phyloP scores from a whole-genome alignment of 768 basidiomycete species.

The Mycena maculata region DNA sequence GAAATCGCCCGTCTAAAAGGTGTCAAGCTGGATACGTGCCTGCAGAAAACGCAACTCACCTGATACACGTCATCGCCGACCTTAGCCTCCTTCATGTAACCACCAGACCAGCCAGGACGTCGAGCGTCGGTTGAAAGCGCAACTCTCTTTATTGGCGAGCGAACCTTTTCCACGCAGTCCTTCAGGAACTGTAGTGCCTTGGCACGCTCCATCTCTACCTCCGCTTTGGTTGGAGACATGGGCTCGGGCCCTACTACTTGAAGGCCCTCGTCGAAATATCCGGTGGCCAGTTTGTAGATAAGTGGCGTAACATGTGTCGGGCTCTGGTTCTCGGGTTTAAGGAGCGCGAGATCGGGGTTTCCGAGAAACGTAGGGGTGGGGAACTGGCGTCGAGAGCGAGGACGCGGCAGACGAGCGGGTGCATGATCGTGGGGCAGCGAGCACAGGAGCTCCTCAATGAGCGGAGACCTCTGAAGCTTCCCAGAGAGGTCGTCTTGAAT shows the following conservation, averaged over 20 bases:
- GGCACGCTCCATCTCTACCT: conserved; percentile 41
- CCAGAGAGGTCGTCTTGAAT: conserved; percentile 1
- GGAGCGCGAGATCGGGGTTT: conserved; percentile 67
- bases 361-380: conserved; percentile 42
- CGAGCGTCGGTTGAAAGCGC: conserved; percentile 40
- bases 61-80: conserved; percentile 59
- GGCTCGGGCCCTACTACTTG: conserved; percentile 63
- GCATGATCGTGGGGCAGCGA: too few relatives aligned
- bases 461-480: background rate
- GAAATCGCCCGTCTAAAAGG: conserved; percentile 69
- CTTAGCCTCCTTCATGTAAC: conserved; percentile 51
- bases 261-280: conserved; percentile 66
- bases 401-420: too few relatives aligned
- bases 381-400: conserved; percentile 18
- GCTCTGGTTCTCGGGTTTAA: conserved; percentile 64
- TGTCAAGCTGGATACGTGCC: background rate
- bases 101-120: conserved; percentile 34
- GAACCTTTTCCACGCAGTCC: conserved; percentile 35
- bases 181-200: conserved; percentile 41
- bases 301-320: conserved; percentile 73
- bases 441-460: conserved; percentile 30
- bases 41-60: conserved; percentile 43
- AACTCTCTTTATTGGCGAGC: conserved; percentile 37
- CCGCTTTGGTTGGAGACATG: conserved; percentile 39
- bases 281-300: conserved; percentile 62